Evolutionary conservation across 176 grass and related monocot genomes (phyloP), one percentile per base, ranked within the genome.

Genomic region (Saccharum spontaneum): DNA sequence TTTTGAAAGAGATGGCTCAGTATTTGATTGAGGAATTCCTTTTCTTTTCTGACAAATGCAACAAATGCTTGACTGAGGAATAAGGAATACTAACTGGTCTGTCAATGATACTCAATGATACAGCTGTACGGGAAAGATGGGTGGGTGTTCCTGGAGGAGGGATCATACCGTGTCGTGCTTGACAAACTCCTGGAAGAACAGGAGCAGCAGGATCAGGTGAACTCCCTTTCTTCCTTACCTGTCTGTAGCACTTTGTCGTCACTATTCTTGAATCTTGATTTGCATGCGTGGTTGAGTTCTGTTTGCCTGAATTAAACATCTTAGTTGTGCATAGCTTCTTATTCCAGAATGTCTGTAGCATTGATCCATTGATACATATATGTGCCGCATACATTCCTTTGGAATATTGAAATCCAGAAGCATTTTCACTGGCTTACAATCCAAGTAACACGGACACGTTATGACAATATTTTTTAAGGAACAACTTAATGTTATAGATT

Each of bases 71-170:
- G 39, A 79, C 16, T 30, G 44, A 49, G 14, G 71, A 49, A 2
- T 49, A 31, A 74, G 3, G 43, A 49, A 46, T 46, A 49, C 72
- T 75, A 50, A 50, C 72, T 30, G 45, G 10, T 71, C 44, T 44
- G 39, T 24, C 39, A 31, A 50, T 50, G 40, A 15, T 78, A 10
- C 63, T 43, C 68, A 31, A 49, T 74, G 43, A 73, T 71, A 11
- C 48, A 85, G 75, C 7, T 85, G 12, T 85, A 85, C 8, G 75
- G 83, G 23, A 78, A 12, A 7, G 38, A 67, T 14, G 83, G 75
- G 24, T 85, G 83, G 83, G 0, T 70, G 24, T 85, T 78, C 18
- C 17, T 85, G 24, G 83, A 85, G 64, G 64, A 85, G 4, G 37
- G 18, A 6, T 59, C 75, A 8, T 85, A 85, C 74, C 16, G 11